These are phyloP conservation scores for Kurtzmaniella quercitrusa DNA, from an alignment of 1,139 yeast species.

Conservation along the genomic window DNA sequence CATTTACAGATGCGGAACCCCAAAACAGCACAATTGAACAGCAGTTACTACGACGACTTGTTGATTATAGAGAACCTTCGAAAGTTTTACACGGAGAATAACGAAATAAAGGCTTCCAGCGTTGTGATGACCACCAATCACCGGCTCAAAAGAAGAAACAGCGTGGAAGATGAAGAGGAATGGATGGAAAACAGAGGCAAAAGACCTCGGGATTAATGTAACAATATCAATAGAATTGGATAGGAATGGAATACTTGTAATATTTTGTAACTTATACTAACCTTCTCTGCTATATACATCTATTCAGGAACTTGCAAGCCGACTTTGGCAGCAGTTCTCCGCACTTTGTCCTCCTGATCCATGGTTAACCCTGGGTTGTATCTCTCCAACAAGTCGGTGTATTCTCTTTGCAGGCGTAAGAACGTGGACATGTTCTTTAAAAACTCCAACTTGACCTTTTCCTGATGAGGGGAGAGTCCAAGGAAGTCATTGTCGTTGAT, in stretches of 20 bases:
- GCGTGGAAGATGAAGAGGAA: conserved; percentile 14
- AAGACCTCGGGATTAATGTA: background rate
- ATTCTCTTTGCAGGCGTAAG: conserved; percentile 68
- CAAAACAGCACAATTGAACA: conserved; percentile 21
- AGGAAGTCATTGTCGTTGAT: conserved; percentile 17
- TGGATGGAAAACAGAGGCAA: conserved; percentile 2
- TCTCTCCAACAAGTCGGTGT: conserved; percentile 74
- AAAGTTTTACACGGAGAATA: conserved; percentile 35
- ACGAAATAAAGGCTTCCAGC: conserved; percentile 23
- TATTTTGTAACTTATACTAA: too few species aligned
- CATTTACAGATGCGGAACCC: conserved; percentile 15
- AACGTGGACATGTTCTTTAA: conserved; percentile 51
- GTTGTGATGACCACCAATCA: conserved; percentile 30
- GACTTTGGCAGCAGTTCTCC: conserved; percentile 77
- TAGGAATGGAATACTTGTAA: background rate
- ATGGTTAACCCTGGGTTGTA: conserved; percentile 82
- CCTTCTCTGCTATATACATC: too few species aligned
- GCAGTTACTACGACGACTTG: conserved; percentile 39
- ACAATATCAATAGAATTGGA: background rate
- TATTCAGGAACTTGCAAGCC: conserved; percentile 50
- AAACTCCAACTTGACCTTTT: conserved; percentile 22
- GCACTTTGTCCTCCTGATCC: conserved; percentile 73
- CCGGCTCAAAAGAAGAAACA: conserved; percentile 26
- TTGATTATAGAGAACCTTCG: conserved; percentile 37
- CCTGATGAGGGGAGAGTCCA: conserved; percentile 7